These are phyloP conservation scores for Mycena maculata DNA, from an alignment of 768 basidiomycete genomes.

Conservation along the genomic window DNA sequence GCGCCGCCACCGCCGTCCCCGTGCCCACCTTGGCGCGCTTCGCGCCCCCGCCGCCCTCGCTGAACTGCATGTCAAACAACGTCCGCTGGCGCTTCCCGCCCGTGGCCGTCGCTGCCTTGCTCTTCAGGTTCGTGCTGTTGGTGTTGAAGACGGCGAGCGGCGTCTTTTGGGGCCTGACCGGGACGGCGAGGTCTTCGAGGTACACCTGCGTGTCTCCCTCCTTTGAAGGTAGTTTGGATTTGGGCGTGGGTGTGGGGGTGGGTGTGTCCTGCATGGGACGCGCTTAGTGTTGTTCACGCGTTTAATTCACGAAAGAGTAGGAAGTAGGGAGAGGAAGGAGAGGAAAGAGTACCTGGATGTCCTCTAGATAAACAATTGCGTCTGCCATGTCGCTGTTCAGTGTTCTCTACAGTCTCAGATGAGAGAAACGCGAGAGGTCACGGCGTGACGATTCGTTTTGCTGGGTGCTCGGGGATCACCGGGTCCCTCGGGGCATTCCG, in stretches of 20 bases:
- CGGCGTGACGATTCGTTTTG: too few species aligned
- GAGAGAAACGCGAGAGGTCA: too few species aligned
- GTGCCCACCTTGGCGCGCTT: slow-evolving; percentile 62
- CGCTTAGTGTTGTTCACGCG: neutral
- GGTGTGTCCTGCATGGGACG: neutral
- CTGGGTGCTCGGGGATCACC: too few species aligned
- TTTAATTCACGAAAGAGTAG: neutral
- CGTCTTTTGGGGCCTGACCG: slow-evolving; percentile 19
- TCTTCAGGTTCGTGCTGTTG: too few species aligned
- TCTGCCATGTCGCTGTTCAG: too few species aligned
- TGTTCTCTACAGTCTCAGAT: too few species aligned
- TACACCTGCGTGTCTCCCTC: slow-evolving; percentile 40
- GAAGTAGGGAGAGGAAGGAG: neutral
- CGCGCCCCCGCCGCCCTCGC: slow-evolving; percentile 43
- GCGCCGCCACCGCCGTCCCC: neutral
- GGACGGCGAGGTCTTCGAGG: slow-evolving; percentile 43
- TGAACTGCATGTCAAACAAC: slow-evolving; percentile 71
- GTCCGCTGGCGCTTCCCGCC: slow-evolving; percentile 69
- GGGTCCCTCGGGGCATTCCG: too few species aligned
- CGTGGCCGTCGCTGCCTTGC: slow-evolving; percentile 29
- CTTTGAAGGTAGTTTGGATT: too few species aligned
- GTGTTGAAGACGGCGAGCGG: too few species aligned
- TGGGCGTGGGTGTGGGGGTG: neutral
- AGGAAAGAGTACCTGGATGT: slow-evolving; percentile 35
- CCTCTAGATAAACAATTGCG: slow-evolving; percentile 48